Conservation (phyloP, 805 yeast genomes). For the Ogataea ganodermae region DNA sequence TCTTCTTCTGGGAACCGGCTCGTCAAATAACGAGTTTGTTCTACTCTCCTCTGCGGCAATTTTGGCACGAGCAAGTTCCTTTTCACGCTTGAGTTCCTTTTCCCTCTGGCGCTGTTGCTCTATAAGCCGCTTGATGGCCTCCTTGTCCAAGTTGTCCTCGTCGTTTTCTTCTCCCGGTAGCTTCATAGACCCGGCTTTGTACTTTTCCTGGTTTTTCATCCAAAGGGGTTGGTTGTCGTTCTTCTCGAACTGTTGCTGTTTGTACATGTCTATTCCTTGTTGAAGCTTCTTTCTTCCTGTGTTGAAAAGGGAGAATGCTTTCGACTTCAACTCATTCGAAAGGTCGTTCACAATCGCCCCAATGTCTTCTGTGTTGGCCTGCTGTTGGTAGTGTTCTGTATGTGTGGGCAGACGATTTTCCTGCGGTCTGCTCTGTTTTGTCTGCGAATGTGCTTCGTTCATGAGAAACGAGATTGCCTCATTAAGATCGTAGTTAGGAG, state of each 20-base stretch:
- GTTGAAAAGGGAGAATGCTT: constrained; percentile 59
- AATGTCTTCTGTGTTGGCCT: constrained; percentile 34
- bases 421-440: constrained; percentile 13
- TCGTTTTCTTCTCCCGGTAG: constrained; percentile 42
- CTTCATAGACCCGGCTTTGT: constrained; percentile 42
- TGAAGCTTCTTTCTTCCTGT: constrained; percentile 62
- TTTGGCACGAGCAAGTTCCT: constrained; percentile 15
- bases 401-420: neutral
- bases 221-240: constrained; percentile 59
- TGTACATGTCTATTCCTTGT: constrained; percentile 62
- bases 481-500: constrained; percentile 56
- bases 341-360: constrained; percentile 50
- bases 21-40: constrained; percentile 16
- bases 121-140: constrained; percentile 43
- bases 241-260: constrained; percentile 35
- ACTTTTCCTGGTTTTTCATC: constrained; percentile 63
- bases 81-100: constrained; percentile 26
- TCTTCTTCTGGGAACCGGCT: constrained; percentile 17
- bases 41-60: constrained; percentile 10
- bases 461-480: constrained; percentile 68
- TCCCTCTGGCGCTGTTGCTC: constrained; percentile 43
- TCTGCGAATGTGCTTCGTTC: constrained; percentile 53
- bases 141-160: constrained; percentile 40
- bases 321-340: constrained; percentile 55
- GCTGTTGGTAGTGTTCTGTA: constrained; percentile 1